Evolutionary conservation across 2,329 filamentous ascomycete species (phyloP).

Genomic region (Fusarium sp.): DNA sequence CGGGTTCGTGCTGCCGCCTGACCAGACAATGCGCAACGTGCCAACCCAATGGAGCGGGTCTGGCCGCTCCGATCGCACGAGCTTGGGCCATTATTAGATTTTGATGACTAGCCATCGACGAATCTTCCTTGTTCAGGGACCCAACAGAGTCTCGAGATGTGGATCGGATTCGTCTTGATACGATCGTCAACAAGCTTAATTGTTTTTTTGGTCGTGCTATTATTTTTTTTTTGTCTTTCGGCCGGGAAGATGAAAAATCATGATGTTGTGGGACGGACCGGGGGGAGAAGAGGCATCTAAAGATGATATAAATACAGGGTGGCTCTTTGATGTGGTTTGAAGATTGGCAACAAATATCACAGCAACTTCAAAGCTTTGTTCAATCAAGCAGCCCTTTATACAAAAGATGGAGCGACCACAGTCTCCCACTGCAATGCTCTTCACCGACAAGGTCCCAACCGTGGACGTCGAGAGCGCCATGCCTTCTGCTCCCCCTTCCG

Average conservation of each 20-base stretch:
- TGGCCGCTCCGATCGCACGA: conserved; percentile 26
- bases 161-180: conserved; percentile 6
- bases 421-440: neutral
- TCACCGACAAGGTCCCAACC: neutral
- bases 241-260: neutral
- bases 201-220: conserved; percentile 4
- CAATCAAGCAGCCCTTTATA: neutral
- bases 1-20: conserved; percentile 3
- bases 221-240: neutral
- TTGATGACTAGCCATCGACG: neutral
- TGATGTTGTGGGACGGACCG: conserved; percentile 2
- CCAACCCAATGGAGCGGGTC: conserved; percentile 17
- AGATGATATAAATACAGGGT: conserved; percentile 1
- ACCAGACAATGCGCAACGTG: conserved; percentile 7
- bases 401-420: conserved; percentile 1
- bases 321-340: neutral
- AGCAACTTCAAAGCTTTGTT: neutral
- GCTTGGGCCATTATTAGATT: conserved; percentile 27
- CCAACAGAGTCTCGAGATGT: conserved; percentile 9
- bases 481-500: neutral
- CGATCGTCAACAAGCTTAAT: neutral
- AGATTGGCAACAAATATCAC: neutral
- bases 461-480: conserved; percentile 7
- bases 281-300: neutral
- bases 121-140: conserved; percentile 15